Percentiles rank a stretch among this genome's conserved stretches.
Conservation (phyloP, 2,329 filamentous ascomycete genomes). For the Exophiala alcalophila region DNA sequence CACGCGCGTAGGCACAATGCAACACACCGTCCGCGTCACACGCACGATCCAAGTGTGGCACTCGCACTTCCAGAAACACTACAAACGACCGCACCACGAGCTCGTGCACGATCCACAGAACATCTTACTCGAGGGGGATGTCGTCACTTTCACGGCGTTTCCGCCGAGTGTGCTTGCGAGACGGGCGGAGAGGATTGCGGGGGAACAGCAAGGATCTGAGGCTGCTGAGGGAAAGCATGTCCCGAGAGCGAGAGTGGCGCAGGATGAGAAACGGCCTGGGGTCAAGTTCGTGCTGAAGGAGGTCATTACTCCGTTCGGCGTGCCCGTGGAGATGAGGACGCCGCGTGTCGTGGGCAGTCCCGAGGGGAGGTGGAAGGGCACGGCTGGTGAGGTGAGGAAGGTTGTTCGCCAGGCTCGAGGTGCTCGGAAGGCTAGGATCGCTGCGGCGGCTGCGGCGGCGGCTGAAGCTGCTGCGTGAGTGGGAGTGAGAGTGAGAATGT, state of each 20-base stretch:
- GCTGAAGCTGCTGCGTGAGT: too few relatives aligned
- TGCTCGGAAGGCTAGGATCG: too few relatives aligned
- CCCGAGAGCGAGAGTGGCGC: slow-evolving; percentile 6
- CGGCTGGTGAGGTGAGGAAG: slow-evolving; percentile 18
- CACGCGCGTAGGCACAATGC: slow-evolving; percentile 19
- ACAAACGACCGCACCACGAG: slow-evolving; percentile 18
- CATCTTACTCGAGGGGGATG: slow-evolving; percentile 28
- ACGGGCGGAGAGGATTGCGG: slow-evolving; percentile 14
- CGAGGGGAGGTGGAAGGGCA: slow-evolving; percentile 15
- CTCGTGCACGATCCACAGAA: slow-evolving; percentile 28
- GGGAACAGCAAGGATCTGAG: too few relatives aligned
- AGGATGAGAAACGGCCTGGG: slow-evolving; percentile 4
- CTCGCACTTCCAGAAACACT: slow-evolving; percentile 26
- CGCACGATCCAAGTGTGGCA: slow-evolving; percentile 23
- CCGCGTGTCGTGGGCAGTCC: slow-evolving; percentile 9
- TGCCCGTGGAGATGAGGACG: slow-evolving; percentile 16
- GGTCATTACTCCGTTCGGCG: slow-evolving; percentile 28
- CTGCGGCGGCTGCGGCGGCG: too few relatives aligned
- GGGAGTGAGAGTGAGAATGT: too few relatives aligned
- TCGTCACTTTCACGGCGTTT: slow-evolving; percentile 24
- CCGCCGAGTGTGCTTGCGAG: slow-evolving; percentile 12
- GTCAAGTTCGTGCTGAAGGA: slow-evolving; percentile 23
- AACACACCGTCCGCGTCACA: slow-evolving; percentile 21
- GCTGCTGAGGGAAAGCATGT: slow-evolving; percentile 8
- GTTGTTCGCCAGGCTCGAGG: too few relatives aligned